Percentiles rank a stretch among this genome's conserved stretches.
Conservation (phyloP, 768 basidiomycete species). For the Kwoniella newhampshirensis region DNA sequence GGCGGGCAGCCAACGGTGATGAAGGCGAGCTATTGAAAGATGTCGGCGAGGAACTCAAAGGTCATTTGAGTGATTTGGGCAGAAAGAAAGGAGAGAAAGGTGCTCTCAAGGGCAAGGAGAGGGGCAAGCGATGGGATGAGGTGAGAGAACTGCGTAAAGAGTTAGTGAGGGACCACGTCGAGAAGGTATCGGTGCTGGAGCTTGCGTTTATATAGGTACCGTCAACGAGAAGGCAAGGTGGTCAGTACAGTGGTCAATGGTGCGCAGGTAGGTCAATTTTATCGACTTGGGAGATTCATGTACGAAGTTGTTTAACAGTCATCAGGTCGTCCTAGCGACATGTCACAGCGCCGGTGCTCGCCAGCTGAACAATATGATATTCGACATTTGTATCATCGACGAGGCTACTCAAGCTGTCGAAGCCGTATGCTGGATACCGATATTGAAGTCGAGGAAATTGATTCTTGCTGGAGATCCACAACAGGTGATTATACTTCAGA, state of each 20-base stretch:
- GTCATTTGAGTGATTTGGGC: slow-evolving; percentile 65
- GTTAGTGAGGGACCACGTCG: no score
- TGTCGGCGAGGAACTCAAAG: slow-evolving; percentile 80
- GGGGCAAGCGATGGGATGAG: slow-evolving; percentile 56
- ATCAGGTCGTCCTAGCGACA: slow-evolving; percentile 85
- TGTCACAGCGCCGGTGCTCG: slow-evolving; percentile 90
- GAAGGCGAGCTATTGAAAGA: slow-evolving; percentile 82
- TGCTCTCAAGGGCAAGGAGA: slow-evolving; percentile 63
- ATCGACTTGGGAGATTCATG: neutral
- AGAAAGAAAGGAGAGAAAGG: slow-evolving; percentile 59
- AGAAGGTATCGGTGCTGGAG: no score
- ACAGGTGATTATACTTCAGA: slow-evolving; percentile 53
- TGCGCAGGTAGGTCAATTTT: slow-evolving; percentile 62
- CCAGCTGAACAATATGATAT: slow-evolving; percentile 71
- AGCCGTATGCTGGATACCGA: slow-evolving; percentile 95
- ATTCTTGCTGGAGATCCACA: slow-evolving; percentile 92
- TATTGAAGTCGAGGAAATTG: slow-evolving; percentile 84
- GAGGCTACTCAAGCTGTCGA: slow-evolving; percentile 97
- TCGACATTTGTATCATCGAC: slow-evolving; percentile 94
- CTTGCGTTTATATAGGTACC: slow-evolving; percentile 78
- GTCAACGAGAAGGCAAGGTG: slow-evolving; percentile 81
- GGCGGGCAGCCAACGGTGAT: slow-evolving; percentile 50
- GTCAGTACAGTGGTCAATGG: slow-evolving; percentile 75
- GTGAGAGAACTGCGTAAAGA: slow-evolving; percentile 71
- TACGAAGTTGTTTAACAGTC: neutral